Conservation (phyloP, 2,329 filamentous ascomycete genomes). For the Bertia moriformis region DNA sequence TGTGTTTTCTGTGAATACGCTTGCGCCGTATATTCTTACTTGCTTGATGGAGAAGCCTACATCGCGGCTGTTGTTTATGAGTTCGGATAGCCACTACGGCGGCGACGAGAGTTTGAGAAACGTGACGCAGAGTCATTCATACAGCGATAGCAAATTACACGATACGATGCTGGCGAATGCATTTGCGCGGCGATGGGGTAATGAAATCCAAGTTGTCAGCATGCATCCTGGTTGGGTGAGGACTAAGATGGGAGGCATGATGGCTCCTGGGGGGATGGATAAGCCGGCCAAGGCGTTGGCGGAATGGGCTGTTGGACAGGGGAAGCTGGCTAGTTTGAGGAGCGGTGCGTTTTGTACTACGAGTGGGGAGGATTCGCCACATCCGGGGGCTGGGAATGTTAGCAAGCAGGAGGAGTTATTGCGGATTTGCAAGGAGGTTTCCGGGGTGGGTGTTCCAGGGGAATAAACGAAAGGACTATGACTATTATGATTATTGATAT, state of each 20-base stretch:
- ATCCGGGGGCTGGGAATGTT: constrained; percentile 18
- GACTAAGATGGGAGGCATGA: constrained; percentile 34
- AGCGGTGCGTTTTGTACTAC: constrained; percentile 13
- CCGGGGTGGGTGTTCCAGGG: too few species aligned
- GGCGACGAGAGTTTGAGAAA: constrained; percentile 16
- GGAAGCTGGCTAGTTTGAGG: constrained; percentile 5
- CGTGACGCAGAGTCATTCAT: constrained; percentile 20
- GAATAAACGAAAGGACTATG: too few species aligned
- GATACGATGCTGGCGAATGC: constrained; percentile 38
- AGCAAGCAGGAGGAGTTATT: constrained; percentile 27
- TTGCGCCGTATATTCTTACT: constrained; percentile 42
- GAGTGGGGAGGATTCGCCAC: constrained; percentile 11
- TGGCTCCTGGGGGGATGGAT: constrained; percentile 29
- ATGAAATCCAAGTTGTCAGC: constrained; percentile 25
- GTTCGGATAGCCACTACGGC: constrained; percentile 29
- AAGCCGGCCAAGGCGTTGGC: constrained; percentile 20
- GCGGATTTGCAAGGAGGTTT: constrained; percentile 14
- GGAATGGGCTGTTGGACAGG: constrained; percentile 18
- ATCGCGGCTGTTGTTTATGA: constrained; percentile 33
- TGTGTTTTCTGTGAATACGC: constrained; percentile 37
- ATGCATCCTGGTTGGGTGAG: constrained; percentile 38
- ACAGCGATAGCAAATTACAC: constrained; percentile 40
- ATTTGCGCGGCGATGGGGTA: constrained; percentile 28
- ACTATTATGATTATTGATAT: too few species aligned
- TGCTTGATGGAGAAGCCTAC: constrained; percentile 29